Evolutionary conservation across 2,329 filamentous ascomycete genomes (phyloP).

Genomic region (Fusarium brevicatenulatum): DNA sequence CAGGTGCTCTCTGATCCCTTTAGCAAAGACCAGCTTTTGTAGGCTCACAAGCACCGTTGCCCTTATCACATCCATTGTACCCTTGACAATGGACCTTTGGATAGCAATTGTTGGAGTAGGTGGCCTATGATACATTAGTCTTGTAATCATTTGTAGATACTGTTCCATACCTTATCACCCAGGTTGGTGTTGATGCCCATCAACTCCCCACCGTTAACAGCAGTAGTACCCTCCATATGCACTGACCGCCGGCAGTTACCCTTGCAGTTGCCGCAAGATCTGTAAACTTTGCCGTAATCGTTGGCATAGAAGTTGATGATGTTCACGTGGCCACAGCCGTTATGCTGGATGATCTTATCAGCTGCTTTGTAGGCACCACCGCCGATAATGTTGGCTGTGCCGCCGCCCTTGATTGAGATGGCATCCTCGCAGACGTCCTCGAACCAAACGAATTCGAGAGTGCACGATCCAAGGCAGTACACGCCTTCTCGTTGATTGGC

Average conservation of each 20-base stretch:
- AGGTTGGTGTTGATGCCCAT: slow-evolving; percentile 55
- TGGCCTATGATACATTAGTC: slow-evolving; percentile 21
- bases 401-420: slow-evolving; percentile 39
- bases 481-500: slow-evolving; percentile 57
- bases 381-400: slow-evolving; percentile 52
- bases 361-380: slow-evolving; percentile 57
- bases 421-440: slow-evolving; percentile 56
- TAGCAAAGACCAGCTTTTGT: slow-evolving; percentile 36
- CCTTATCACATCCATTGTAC: slow-evolving; percentile 46
- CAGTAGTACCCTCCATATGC: slow-evolving; percentile 56
- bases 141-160: accelerated
- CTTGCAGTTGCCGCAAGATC: slow-evolving; percentile 43
- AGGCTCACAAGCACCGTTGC: slow-evolving; percentile 44
- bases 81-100: slow-evolving; percentile 45
- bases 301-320: slow-evolving; percentile 52
- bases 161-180: slow-evolving; percentile 38
- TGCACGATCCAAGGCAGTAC: slow-evolving; percentile 57
- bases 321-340: slow-evolving; percentile 57
- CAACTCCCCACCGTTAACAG: slow-evolving; percentile 54
- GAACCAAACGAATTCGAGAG: slow-evolving; percentile 60
- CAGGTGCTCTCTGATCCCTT: accelerated
- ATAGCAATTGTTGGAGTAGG: slow-evolving; percentile 47
- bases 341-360: slow-evolving; percentile 61
- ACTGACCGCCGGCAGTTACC: slow-evolving; percentile 54
- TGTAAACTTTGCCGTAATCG: slow-evolving; percentile 57